Base-by-base conservation (phyloP, 2,329 filamentous ascomycete species). In the Xenoacremonium recifei region DNA sequence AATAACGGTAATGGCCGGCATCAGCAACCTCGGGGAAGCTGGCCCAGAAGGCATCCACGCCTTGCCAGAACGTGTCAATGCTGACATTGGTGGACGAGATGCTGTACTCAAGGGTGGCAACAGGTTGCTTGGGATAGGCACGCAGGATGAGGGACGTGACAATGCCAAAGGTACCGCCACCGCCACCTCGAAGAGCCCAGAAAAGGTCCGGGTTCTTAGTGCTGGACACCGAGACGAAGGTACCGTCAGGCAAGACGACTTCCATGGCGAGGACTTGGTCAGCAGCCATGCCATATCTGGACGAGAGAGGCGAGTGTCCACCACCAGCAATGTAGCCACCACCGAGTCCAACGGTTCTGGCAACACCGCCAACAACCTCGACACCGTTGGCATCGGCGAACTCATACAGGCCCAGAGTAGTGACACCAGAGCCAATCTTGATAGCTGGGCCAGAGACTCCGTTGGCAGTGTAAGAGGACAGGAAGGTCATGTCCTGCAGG, bases 371-470 rank as follows among this genome's bases (percentile, higher is more conserved):
- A 11, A 81, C 70, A 5, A 76, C 67, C 1, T 67, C 70, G 37
- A 72, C 64, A 3, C 70, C 71, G 34, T 71, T 58, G 37, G 66
- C 56, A 25, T 73, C 57, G 4, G 75, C 76, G 35, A 68, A 69
- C 27, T 68, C 69, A 56, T 80, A 79, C 1, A 77, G 58, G 46
- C 81, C 76, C 31, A 62, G 67, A 10, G 71, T 74, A 48, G 76
- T 69, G 16, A 80, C 69, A 44, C 78, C 78, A 6, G 75, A 68
- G 6, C 75, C 77, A 20, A 78, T 60, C 56, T 75, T 80, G 58
- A 80, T 69, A 1, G 76, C 77, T 4, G 69, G 62, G 3, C 76
- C 75, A 4, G 50, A 51, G 57, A 73, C 64, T 35, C 63, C 37
- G 11, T 43, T 35, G n/a, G 42, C 42, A 6, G 42, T 21, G 48